Percentiles rank a stretch among this genome's conserved stretches.
phyloP scores from a whole-genome alignment of 1,139 yeast species.

The Scheffersomyces illinoinensis region DNA sequence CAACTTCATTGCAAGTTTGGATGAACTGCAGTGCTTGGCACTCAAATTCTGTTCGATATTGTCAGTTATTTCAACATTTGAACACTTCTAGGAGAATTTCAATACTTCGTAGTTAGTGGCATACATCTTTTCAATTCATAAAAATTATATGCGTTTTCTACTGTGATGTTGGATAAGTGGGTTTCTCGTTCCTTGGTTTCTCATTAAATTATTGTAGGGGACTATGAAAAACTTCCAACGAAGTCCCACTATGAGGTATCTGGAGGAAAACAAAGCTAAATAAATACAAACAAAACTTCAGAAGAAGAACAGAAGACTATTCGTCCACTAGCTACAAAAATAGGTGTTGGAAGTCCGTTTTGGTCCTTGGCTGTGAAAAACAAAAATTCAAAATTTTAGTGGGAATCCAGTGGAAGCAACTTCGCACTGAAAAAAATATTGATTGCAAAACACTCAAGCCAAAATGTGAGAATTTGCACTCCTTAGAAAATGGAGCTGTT shows the following conservation, averaged over 20 bases:
- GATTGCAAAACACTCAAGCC: background rate
- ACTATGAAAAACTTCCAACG: background rate
- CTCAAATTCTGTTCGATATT: background rate
- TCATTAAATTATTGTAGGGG: background rate
- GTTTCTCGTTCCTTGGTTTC: background rate
- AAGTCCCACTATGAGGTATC: background rate
- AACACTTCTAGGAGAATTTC: background rate
- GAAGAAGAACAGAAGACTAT: background rate
- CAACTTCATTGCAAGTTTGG: background rate
- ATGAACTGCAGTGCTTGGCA: background rate
- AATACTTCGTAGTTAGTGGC: background rate
- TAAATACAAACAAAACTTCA: background rate
- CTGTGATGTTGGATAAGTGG: background rate
- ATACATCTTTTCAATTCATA: background rate
- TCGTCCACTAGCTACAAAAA: background rate
- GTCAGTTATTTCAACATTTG: background rate
- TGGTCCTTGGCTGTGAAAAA: background rate
- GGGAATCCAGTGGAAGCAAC: slow-evolving; percentile 1
- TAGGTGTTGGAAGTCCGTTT: background rate
- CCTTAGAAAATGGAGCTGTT: background rate
- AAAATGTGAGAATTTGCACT: background rate
- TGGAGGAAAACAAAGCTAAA: background rate
- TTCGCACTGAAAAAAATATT: background rate
- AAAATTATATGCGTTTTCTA: background rate
- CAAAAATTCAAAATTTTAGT: background rate